Evolutionary conservation across 805 yeast genomes (phyloP), one percentile per base, ranked within the genome.

Genomic region (Saccharomycopsis sp.): DNA sequence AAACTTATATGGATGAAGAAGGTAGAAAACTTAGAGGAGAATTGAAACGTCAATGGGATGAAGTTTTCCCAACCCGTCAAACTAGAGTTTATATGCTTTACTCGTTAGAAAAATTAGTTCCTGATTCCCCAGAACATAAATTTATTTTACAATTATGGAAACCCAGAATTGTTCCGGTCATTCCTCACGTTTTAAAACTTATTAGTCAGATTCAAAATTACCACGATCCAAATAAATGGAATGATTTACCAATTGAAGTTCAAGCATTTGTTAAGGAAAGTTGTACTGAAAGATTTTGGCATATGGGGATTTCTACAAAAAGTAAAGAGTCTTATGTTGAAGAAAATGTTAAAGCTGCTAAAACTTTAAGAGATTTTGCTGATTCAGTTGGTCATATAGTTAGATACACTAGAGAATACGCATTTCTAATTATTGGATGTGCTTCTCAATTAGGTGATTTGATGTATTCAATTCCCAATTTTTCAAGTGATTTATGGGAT

Each of bases 381-480:
- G 97, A 94, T 57, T 82, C 95, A 12, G 94, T 92, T 12, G 99
- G 98, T 14, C 96, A 92, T 58, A 84, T 86, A 53, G 79, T 92
- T 13, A 69, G 98, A 52, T 92, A 94, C 55, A 92, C 98, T 0
- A 73, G 98, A 50, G 98, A 92, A 59, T 92, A 94, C 57, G 95
- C 96, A 2, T 83, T 87, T 55, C 62, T 89, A 48, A 85, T 96
- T 1, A 69, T 92, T 27, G 88, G 94, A 14, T 84, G 96, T 1
- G 81, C 92, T 38, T 75, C 95, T 0, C 89, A 85, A 52, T 66
- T 92, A 41, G 96, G 92, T 37, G 94, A 80, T 45, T 82, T 96
- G 0, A 67, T 92, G 46, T 92, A 84, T 53, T 88, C 79, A 46
- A 75, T 88, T 33, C 95, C 95, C 2, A 77, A 76, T 37, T 75